phyloP scores from a whole-genome alignment of 768 basidiomycete genomes.

The Mycena vitilis region DNA sequence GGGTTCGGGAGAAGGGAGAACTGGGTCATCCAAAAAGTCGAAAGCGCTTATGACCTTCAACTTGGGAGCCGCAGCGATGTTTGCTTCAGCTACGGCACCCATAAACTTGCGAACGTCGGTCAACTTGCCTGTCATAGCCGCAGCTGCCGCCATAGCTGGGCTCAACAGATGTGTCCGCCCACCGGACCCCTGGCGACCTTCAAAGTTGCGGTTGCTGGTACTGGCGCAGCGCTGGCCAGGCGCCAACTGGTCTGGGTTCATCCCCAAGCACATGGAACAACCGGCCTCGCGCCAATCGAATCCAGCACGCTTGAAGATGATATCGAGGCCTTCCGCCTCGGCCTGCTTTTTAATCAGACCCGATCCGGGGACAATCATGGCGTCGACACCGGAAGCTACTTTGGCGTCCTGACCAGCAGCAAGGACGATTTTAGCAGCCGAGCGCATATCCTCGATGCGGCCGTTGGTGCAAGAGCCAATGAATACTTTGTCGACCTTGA shows the following conservation, averaged over 20 bases:
- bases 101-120: conserved; percentile 87
- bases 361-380: conserved; percentile 94
- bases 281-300: conserved; percentile 97
- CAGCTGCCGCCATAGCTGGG: conserved; percentile 94
- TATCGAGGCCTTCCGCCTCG: conserved; percentile 89
- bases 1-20: conserved; percentile 66
- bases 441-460: conserved; percentile 92
- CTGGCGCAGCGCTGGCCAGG: conserved; percentile 90
- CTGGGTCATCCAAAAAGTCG: conserved; percentile 83
- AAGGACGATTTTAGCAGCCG: conserved; percentile 82
- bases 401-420: conserved; percentile 80
- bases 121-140: conserved; percentile 86
- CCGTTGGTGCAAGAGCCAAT: conserved; percentile 96
- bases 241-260: conserved; percentile 92
- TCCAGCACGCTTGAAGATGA: conserved; percentile 88
- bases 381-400: conserved; percentile 79
- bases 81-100: conserved; percentile 56
- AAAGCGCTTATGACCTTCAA: conserved; percentile 78
- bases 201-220: conserved; percentile 94
- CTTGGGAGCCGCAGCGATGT: conserved; percentile 58
- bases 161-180: conserved; percentile 91
- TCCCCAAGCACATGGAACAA: conserved; percentile 96
- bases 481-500: conserved; percentile 90
- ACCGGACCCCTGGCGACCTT: conserved; percentile 89
- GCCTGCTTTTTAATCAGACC: conserved; percentile 92